These are phyloP conservation scores for Cladosporium austrohemisphaericum DNA, from an alignment of 2,329 filamentous ascomycete species.

Conservation along the genomic window DNA sequence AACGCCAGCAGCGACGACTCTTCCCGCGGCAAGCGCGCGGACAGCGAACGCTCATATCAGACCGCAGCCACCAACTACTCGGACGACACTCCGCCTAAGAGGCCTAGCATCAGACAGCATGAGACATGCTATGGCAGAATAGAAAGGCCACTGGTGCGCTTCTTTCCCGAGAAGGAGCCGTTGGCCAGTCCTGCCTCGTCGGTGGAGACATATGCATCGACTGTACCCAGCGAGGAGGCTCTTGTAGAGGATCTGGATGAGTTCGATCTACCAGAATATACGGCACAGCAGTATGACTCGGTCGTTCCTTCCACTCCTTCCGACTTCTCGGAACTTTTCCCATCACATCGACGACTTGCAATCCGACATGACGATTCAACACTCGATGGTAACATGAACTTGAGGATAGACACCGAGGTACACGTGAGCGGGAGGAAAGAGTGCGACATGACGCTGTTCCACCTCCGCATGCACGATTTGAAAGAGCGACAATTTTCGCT, in stretches of 20 bases:
- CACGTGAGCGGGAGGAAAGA: slow-evolving; percentile 49
- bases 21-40: slow-evolving; percentile 15
- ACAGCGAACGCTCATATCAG: slow-evolving; percentile 26
- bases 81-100: slow-evolving; percentile 14
- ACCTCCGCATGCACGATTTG: slow-evolving; percentile 91
- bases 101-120: slow-evolving; percentile 27
- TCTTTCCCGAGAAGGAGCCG: slow-evolving; percentile 23
- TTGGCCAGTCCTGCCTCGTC: slow-evolving; percentile 54
- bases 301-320: slow-evolving; percentile 68
- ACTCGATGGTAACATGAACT: slow-evolving; percentile 91
- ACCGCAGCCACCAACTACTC: slow-evolving; percentile 29
- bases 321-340: slow-evolving; percentile 81
- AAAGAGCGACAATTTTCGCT: slow-evolving; percentile 83
- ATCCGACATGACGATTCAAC: slow-evolving; percentile 91
- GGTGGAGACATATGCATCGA: slow-evolving; percentile 76
- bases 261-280: slow-evolving; percentile 58
- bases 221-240: slow-evolving; percentile 59
- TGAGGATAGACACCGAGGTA: slow-evolving; percentile 78
- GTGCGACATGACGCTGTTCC: slow-evolving; percentile 72
- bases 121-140: slow-evolving; percentile 25
- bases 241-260: slow-evolving; percentile 44
- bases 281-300: slow-evolving; percentile 56
- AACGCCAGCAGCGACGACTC: slow-evolving; percentile 19
- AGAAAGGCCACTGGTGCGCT: slow-evolving; percentile 20
- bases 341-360: slow-evolving; percentile 72